Evolutionary conservation across 768 basidiomycete species (phyloP).

Genomic region (Phaeotremella skinneri): DNA sequence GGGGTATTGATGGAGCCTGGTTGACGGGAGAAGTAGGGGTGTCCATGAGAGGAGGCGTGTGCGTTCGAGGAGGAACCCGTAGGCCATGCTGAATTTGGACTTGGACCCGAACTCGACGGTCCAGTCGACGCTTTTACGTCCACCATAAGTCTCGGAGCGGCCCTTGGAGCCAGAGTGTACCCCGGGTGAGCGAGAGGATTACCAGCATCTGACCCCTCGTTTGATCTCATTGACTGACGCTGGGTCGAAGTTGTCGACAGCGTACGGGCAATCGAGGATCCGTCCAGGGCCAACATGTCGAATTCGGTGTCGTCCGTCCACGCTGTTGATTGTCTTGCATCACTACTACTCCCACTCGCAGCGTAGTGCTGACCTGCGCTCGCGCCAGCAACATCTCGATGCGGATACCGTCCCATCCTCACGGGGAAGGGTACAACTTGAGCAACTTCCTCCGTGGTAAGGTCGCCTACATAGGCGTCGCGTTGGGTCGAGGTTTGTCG

Average conservation of each 20-base stretch:
- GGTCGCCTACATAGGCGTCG: background rate
- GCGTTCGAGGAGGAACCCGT: background rate
- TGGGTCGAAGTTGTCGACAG: constrained; percentile 13
- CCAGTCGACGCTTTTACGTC: background rate
- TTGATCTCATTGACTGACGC: constrained; percentile 3
- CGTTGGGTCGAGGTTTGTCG: no score
- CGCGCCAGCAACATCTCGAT: no score
- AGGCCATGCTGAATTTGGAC: no score
- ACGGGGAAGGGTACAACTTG: background rate
- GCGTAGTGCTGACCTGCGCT: no score
- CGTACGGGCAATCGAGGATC: constrained; percentile 14
- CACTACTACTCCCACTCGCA: background rate
- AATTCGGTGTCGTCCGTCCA: constrained; percentile 26
- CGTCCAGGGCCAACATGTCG: constrained; percentile 24
- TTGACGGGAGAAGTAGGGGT: background rate
- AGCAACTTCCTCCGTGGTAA: background rate
- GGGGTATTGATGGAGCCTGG: background rate
- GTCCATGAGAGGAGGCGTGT: background rate
- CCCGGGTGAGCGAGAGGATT: constrained; percentile 2
- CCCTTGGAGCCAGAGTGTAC: background rate
- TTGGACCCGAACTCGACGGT: background rate
- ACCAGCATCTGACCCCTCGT: background rate
- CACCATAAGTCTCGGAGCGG: constrained; percentile 1
- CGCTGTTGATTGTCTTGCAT: constrained; percentile 7
- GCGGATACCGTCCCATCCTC: background rate